Evolutionary conservation across 164 flowering plant species (phyloP), one percentile per base, ranked within the genome.

Genomic region (Euptelea pleiosperma): DNA sequence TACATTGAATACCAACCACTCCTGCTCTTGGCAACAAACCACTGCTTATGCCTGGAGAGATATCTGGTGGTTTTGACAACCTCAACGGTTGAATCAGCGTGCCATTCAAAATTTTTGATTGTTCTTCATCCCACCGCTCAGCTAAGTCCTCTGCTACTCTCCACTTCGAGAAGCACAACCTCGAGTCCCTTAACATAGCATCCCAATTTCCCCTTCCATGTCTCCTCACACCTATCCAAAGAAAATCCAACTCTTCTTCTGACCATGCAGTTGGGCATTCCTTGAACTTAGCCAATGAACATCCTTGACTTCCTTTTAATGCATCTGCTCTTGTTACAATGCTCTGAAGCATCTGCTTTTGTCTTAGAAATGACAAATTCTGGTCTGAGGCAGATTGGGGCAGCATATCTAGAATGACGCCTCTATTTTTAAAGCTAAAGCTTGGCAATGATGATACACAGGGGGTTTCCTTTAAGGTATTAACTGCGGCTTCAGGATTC

Each of bases 211-310:
- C 78, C 62, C 69, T 71, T 60, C 91, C 91, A 58, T 81, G 77
- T 57, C 91, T 79, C 55, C 91, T 71, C 36, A 85, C 85, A 31
- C 91, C 91, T 8, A 85, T 70, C 91, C 91, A 85, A 22, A 83
- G 85, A 63, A 28, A 76, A 64, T 85, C 91, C 47, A 85, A 60
- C 60, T 85, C 91, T 39, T 83, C 83, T 54, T 85, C 91, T 31
- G 77, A 76, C 91, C 91, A 85, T 34, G 41, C 18, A 48, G 35
- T 40, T 30, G 59, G 12, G 19, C 19, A 37, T 1, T 45, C 60
- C 67, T 62, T 58, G 28, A 65, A 53, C 28, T 53, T 64, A n/a
- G 65, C 79, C 1, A 42, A 35, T 31, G 69, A 68, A 41, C 39
- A 44, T 30, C 64, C 56, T 43, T 49, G 62, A 43, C 57, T 61